phyloP scores from a whole-genome alignment of 768 basidiomycete genomes.

The Boletus insuetus region DNA sequence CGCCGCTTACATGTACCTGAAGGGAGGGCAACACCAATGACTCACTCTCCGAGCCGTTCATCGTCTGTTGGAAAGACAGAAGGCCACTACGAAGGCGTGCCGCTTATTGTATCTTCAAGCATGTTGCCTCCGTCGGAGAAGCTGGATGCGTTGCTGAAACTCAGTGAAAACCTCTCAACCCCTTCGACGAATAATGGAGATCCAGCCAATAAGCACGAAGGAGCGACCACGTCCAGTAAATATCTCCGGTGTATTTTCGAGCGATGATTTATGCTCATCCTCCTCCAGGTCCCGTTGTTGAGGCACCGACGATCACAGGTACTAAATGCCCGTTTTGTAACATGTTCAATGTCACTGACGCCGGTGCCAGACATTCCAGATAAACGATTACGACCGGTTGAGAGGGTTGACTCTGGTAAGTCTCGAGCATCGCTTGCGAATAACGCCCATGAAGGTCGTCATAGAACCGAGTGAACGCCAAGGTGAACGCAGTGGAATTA shows the following conservation, averaged over 20 bases:
- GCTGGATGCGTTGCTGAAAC: conserved; percentile 25
- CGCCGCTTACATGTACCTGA: conserved; percentile 48
- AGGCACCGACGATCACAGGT: conserved; percentile 19
- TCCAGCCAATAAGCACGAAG: conserved; percentile 15
- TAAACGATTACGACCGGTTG: conserved; percentile 1
- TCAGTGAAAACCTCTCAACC: conserved; percentile 19
- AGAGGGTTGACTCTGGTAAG: conserved; percentile 12
- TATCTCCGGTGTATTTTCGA: neutral
- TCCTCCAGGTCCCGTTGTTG: conserved; percentile 24
- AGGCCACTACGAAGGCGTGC: conserved; percentile 13
- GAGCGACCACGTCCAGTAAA: conserved; percentile 28
- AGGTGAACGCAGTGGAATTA: conserved; percentile 2
- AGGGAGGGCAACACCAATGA: conserved; percentile 39
- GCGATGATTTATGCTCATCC: conserved; percentile 6
- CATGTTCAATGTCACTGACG: conserved; percentile 9
- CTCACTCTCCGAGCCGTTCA: conserved; percentile 36
- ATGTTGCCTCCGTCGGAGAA: conserved; percentile 17
- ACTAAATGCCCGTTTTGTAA: conserved; percentile 1
- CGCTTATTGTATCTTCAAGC: conserved; percentile 18
- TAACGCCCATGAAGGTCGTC: conserved; percentile 1
- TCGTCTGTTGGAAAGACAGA: conserved; percentile 34
- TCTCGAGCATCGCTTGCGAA: conserved; percentile 1
- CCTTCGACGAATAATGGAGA: conserved; percentile 9
- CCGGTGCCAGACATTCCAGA: conserved; percentile 11
- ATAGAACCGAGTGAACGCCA: conserved; percentile 15